Base-by-base conservation (phyloP, 495 filamentous ascomycete genomes). In the Penicillium turbatum region DNA sequence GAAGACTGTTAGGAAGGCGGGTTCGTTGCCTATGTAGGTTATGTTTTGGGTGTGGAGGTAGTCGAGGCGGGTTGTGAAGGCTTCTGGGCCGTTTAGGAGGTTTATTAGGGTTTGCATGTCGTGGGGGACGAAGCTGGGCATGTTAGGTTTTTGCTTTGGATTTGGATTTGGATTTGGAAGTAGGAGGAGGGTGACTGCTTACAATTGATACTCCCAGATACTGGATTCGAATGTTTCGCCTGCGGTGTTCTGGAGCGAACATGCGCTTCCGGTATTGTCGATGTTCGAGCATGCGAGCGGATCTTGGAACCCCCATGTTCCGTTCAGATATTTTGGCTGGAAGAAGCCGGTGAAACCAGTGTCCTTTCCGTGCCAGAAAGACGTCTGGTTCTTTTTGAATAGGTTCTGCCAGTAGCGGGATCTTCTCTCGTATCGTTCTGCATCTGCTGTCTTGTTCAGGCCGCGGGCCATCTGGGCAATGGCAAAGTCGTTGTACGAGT, bases 181-280 rank as follows among this genome's bases (percentile, higher is more conserved):
- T 27, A n/a, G 17, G 3, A 0, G 0, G 19, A 11, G 1, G 4
- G 9, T 9, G 17, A 9, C 6, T 24, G 36, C 65, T 19, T 66
- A 77, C 72, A 90, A 87, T 48, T 82, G 82, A 62, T 92, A 92
- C 54, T 87, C 82, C 78, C 86, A 88, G 5, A 87, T 82, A 11
- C 82, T 76, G 5, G 72, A 86, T 64, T 92, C 76, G 57, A 89
- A 90, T 42, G 84, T 81, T 26, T 79, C 76, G 8, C 72, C 73
- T 5, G 61, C 76, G 16, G 63, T 71, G 48, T 76, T 76, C 46
- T 75, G 70, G 70, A 87, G 84, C 35, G 89, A 89, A 66, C 87
- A 90, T 11, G 77, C 77, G 5, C 72, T 74, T 12, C 63, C 62
- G 35, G 67, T 74, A 11, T 49, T 64, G 32, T 76, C 74, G 13